A percentile compares a stretch with the other conserved stretches of the same genome.
Conservation (phyloP, 2,329 filamentous ascomycete species). For the Xylariaceae sp. region DNA sequence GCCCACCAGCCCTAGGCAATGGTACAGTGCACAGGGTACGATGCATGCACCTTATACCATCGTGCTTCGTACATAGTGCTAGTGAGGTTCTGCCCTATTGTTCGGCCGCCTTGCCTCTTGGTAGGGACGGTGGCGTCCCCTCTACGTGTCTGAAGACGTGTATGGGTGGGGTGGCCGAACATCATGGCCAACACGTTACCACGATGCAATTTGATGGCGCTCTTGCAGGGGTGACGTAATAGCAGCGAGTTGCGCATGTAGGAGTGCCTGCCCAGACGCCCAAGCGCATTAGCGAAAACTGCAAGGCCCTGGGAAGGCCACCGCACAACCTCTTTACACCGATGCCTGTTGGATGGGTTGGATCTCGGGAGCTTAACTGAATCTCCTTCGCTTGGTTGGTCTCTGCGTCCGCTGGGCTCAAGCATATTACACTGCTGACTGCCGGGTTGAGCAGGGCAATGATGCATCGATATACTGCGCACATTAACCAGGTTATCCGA, state of each 20-base stretch:
- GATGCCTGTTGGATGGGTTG: conserved; percentile 5
- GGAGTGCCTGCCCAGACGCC: conserved; percentile 4
- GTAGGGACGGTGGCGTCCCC: not conserved
- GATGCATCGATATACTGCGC: conserved; percentile 12
- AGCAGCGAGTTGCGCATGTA: conserved; percentile 6
- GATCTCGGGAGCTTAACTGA: conserved; percentile 21
- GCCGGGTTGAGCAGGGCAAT: conserved; percentile 19
- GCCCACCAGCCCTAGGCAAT: conserved; percentile 7
- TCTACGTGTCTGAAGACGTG: not conserved
- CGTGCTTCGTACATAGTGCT: not conserved
- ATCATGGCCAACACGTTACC: not conserved
- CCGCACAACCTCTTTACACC: not conserved
- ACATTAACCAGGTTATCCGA: conserved; percentile 18
- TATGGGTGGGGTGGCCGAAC: not conserved
- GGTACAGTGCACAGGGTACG: conserved; percentile 2
- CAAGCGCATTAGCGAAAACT: conserved; percentile 16
- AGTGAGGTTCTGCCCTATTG: not conserved
- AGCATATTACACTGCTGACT: conserved; percentile 2
- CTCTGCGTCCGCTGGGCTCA: not conserved
- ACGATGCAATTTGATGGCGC: conserved; percentile 9
- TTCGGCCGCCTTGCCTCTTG: not conserved
- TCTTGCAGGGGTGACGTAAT: conserved; percentile 24
- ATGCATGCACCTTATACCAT: conserved; percentile 7
- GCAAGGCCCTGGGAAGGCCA: conserved; percentile 1
- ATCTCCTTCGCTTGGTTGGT: conserved; percentile 4